Evolutionary conservation across 2,329 filamentous ascomycete genomes (phyloP).

Genomic region (Verticillium nonalfalfae): DNA sequence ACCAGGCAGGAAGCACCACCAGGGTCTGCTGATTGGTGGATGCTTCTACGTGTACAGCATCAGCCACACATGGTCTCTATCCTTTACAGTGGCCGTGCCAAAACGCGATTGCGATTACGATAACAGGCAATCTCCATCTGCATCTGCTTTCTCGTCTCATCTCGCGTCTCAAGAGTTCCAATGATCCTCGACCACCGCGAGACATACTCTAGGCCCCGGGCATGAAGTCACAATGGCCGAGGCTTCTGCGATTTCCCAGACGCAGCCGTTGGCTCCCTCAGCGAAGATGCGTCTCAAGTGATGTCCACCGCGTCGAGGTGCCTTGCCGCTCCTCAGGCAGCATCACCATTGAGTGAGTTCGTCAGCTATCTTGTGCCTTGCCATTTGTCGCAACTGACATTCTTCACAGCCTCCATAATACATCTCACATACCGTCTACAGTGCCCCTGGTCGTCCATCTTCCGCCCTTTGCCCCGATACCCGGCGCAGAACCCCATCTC

Average conservation of each 20-base stretch:
- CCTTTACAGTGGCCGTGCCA: neutral
- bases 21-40: neutral
- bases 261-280: neutral
- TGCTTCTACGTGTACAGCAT: neutral
- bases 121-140: neutral
- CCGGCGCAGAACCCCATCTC: constrained; percentile 19
- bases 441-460: constrained; percentile 49
- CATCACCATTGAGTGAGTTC: constrained; percentile 50
- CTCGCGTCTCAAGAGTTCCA: neutral
- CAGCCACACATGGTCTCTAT: neutral
- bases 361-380: neutral
- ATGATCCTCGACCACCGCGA: neutral
- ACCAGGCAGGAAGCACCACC: neutral
- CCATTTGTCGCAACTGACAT: constrained; percentile 11
- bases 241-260: neutral
- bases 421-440: constrained; percentile 24
- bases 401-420: constrained; percentile 40
- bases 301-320: constrained; percentile 36
- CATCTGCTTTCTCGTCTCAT: neutral
- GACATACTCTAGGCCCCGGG: neutral
- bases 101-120: neutral
- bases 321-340: constrained; percentile 41
- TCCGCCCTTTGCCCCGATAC: constrained; percentile 35
- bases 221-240: constrained; percentile 7
- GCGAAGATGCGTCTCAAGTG: constrained; percentile 9